Percentiles rank a stretch among this genome's conserved stretches.
Conservation (phyloP, 306 rosid species). For the Acacia crassicarpa region DNA sequence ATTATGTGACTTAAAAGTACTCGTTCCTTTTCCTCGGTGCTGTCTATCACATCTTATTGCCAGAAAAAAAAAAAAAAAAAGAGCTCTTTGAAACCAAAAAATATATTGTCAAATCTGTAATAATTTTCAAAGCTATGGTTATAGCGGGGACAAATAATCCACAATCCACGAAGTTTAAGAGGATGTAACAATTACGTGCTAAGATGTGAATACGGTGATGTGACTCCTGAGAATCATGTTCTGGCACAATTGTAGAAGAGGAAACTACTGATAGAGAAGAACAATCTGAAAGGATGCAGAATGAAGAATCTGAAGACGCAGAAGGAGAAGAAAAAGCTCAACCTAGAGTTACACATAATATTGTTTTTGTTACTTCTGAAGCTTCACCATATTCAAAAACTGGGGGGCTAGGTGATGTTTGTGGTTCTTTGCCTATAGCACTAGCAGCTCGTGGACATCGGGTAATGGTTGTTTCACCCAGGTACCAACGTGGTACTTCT, state of each 20-base stretch:
- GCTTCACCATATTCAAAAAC: constrained; percentile 92
- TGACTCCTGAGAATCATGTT: neutral
- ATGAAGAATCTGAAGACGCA: constrained; percentile 24
- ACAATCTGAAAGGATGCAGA: constrained; percentile 10
- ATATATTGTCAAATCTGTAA: neutral
- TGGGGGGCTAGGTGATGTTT: constrained; percentile 91
- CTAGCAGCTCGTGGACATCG: constrained; percentile 82
- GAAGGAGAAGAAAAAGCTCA: constrained; percentile 36
- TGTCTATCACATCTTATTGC: neutral
- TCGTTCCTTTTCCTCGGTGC: constrained; percentile 7
- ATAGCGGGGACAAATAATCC: neutral
- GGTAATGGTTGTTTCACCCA: constrained; percentile 89
- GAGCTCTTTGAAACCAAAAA: neutral
- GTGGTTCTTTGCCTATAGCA: constrained; percentile 87
- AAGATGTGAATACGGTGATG: constrained; percentile 8
- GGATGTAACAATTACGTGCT: neutral
- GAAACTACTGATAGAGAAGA: constrained; percentile 16
- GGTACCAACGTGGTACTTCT: constrained; percentile 61
- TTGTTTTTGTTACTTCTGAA: constrained; percentile 79
- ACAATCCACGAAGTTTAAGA: constrained; percentile 26
- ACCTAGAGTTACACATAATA: constrained; percentile 38
- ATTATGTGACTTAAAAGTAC: neutral
- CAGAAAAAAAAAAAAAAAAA: no score
- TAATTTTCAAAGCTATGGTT: neutral
- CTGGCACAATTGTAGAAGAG: constrained; percentile 32